Percentiles rank a stretch among this genome's conserved stretches.
Conservation (phyloP, 257 asterid species). For the Solanum chaucha region DNA sequence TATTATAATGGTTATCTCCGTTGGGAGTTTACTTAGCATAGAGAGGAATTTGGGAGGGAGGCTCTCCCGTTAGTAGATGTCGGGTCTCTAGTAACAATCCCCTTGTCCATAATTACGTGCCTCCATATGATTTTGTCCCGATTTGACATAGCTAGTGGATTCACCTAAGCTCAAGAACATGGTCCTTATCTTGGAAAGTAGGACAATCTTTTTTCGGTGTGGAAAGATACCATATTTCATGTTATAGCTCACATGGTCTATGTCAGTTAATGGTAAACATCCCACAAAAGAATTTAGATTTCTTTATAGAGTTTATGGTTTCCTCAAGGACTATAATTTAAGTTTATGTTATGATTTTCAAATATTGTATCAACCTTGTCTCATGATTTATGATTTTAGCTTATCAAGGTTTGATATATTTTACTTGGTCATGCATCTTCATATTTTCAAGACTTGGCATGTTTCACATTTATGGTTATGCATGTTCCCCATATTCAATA, state of each 20-base stretch:
- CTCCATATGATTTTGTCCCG: not conserved
- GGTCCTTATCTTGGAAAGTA: not conserved
- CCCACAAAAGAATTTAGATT: not conserved
- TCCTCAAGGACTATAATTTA: not conserved
- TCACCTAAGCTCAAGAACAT: not conserved
- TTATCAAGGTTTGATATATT: not conserved
- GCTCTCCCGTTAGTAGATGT: not conserved
- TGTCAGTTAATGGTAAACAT: not conserved
- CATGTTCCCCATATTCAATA: not conserved
- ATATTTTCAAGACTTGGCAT: not conserved
- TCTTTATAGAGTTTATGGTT: not conserved
- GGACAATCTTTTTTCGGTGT: not conserved
- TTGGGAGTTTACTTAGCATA: not conserved
- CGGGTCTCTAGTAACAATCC: not conserved
- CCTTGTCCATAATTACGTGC: not conserved
- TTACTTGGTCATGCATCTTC: not conserved
- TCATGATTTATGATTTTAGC: not conserved
- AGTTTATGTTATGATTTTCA: not conserved
- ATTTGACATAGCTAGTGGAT: not conserved
- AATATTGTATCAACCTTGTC: not conserved
- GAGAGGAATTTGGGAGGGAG: not conserved
- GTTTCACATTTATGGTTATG: not conserved
- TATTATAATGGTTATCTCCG: too few relatives aligned
- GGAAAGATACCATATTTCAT: not conserved
- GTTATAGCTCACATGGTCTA: not conserved